A percentile compares a stretch with the other conserved stretches of the same genome.
These are phyloP conservation scores for Xylaria palmicola DNA, from an alignment of 495 filamentous ascomycete species.

Conservation along the genomic window DNA sequence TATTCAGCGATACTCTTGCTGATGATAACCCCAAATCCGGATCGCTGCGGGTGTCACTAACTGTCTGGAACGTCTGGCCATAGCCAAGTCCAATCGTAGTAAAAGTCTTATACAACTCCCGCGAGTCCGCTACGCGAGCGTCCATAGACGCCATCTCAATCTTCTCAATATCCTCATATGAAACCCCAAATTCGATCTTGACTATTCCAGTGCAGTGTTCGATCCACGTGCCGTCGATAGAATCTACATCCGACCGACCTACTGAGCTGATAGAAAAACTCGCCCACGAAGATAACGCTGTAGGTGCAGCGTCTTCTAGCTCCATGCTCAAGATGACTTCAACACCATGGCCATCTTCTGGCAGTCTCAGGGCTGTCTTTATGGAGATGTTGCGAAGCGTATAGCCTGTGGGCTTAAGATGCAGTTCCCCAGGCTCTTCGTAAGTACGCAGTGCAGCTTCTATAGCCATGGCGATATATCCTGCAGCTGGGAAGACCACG, in stretches of 20 bases:
- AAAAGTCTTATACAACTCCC: constrained; percentile 17
- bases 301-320: not conserved
- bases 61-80: constrained; percentile 23
- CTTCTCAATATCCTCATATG: not conserved
- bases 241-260: not conserved
- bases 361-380: constrained; percentile 29
- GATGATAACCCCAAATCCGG: constrained; percentile 1
- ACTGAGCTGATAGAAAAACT: constrained; percentile 20
- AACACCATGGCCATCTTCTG: constrained; percentile 33
- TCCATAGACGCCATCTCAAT: not conserved
- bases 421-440: not conserved
- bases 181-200: constrained; percentile 9
- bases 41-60: constrained; percentile 13
- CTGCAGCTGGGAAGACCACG: constrained; percentile 54
- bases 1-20: constrained; percentile 25
- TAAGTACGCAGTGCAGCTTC: constrained; percentile 38
- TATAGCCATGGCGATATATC: constrained; percentile 50
- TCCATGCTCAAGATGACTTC: constrained; percentile 16
- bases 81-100: constrained; percentile 18
- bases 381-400: constrained; percentile 26
- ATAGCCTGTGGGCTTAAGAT: constrained; percentile 13
- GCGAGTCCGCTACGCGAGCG: not conserved
- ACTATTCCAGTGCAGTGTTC: constrained; percentile 26
- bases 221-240: constrained; percentile 11
- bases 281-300: not conserved